A percentile compares a stretch with the other conserved stretches of the same genome.
phyloP scores from a whole-genome alignment of 352 stramenopile species.

The Thalassiosira exigua region DNA sequence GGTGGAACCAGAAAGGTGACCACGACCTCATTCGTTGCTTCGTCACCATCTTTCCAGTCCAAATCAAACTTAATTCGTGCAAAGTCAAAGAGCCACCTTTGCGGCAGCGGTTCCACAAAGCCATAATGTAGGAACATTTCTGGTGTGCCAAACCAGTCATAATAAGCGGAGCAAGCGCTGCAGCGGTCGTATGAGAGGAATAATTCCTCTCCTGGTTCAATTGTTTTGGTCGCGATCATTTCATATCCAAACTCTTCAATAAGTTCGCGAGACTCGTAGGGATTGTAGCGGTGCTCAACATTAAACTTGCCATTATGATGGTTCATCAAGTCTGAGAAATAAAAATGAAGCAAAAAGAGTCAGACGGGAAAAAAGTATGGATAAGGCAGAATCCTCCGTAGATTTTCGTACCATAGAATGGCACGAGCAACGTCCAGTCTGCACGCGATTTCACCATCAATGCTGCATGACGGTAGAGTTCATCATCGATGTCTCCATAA shows the following conservation, averaged over 20 bases:
- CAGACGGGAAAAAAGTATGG: no score
- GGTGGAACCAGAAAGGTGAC: slow-evolving; percentile 42
- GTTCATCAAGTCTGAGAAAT: slow-evolving; percentile 63
- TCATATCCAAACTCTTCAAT: slow-evolving; percentile 42
- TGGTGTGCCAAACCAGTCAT: slow-evolving; percentile 58
- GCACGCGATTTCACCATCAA: slow-evolving; percentile 47
- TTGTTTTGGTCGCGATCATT: slow-evolving; percentile 40
- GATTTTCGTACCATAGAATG: slow-evolving; percentile 59
- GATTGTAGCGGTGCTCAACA: slow-evolving; percentile 34
- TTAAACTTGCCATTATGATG: slow-evolving; percentile 71
- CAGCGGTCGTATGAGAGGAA: slow-evolving; percentile 70
- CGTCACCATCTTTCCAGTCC: slow-evolving; percentile 27
- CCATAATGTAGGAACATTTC: slow-evolving; percentile 71
- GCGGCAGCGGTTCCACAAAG: slow-evolving; percentile 68
- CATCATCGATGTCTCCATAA: slow-evolving; percentile 17
- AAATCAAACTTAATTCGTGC: slow-evolving; percentile 24
- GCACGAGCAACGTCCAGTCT: slow-evolving; percentile 57
- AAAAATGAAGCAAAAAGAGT: no score
- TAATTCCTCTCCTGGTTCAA: slow-evolving; percentile 65
- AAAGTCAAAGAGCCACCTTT: slow-evolving; percentile 61
- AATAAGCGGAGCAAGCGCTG: slow-evolving; percentile 20
- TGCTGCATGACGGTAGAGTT: slow-evolving; percentile 26
- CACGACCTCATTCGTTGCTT: slow-evolving; percentile 20
- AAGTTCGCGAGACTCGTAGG: slow-evolving; percentile 26
- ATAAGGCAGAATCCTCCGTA: no score